Evolutionary conservation across 1,139 yeast species (phyloP).

Genomic region (Hemisphaericaspora xylofermentans): DNA sequence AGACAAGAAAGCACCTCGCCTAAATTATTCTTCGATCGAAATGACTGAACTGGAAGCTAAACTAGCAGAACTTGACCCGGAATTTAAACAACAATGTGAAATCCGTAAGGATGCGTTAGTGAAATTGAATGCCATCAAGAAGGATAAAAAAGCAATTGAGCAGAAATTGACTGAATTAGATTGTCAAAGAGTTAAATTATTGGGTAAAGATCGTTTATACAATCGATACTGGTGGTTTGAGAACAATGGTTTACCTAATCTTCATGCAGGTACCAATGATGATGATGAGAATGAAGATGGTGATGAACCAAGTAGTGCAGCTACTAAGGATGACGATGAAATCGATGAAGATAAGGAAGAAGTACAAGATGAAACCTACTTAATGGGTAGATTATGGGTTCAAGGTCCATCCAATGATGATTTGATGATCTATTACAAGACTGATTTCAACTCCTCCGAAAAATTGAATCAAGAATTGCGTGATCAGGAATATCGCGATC

Average conservation of each 20-base stretch:
- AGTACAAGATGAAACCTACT: conserved; percentile 56
- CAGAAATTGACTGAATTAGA: conserved; percentile 63
- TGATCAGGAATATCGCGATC: conserved; percentile 4
- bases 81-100: conserved; percentile 47
- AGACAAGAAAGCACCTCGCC: conserved; percentile 22
- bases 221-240: conserved; percentile 98
- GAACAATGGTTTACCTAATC: conserved; percentile 71
- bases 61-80: conserved; percentile 45
- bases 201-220: conserved; percentile 82
- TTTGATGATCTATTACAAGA: conserved; percentile 26
- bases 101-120: conserved; percentile 39
- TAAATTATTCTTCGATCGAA: conserved; percentile 36
- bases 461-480: conserved; percentile 7
- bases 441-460: conserved; percentile 7
- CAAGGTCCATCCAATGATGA: conserved; percentile 87
- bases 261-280: conserved; percentile 40
- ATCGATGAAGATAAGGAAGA: conserved; percentile 38
- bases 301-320: conserved; percentile 35
- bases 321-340: conserved; percentile 29
- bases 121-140: conserved; percentile 44
- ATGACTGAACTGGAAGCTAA: conserved; percentile 51
- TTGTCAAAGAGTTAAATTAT: conserved; percentile 69
- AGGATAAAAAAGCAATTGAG: conserved; percentile 53
- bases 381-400: conserved; percentile 88
- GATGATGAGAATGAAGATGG: conserved; percentile 42